phyloP scores from a whole-genome alignment of 1,284 basidiomycete genomes.

The Mycena citricolor region DNA sequence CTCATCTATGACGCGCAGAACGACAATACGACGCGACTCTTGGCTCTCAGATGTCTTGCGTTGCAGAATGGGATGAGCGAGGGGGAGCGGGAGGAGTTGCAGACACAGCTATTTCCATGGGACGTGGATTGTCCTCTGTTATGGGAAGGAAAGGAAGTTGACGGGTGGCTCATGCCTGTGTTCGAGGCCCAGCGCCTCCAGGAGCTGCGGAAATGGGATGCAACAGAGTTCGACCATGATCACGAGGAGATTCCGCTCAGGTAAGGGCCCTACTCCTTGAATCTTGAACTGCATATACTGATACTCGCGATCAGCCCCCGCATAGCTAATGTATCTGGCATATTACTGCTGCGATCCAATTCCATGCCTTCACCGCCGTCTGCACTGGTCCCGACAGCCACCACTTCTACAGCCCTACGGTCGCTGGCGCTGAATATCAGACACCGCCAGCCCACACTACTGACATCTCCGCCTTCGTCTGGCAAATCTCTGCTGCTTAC shows the following conservation, averaged over 20 bases:
- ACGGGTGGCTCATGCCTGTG: slow-evolving; percentile 80
- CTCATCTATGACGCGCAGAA: slow-evolving; percentile 59
- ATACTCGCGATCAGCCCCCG: too few species aligned
- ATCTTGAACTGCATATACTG: too few species aligned
- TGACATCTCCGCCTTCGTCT: slow-evolving; percentile 87
- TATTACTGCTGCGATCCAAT: slow-evolving; percentile 55
- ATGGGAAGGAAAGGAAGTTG: slow-evolving; percentile 49
- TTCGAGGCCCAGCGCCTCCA: slow-evolving; percentile 64
- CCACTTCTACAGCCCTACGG: slow-evolving; percentile 60
- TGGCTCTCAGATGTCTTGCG: slow-evolving; percentile 78
- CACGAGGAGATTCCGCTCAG: slow-evolving; percentile 54
- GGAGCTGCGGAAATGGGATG: slow-evolving; percentile 51
- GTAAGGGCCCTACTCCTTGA: too few species aligned
- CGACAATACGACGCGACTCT: slow-evolving; percentile 62
- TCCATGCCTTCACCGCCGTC: slow-evolving; percentile 26
- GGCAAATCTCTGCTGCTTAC: slow-evolving; percentile 87
- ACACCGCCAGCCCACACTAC: slow-evolving; percentile 73
- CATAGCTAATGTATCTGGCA: slow-evolving; percentile 60
- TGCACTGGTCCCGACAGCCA: slow-evolving; percentile 65
- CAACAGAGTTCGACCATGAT: slow-evolving; percentile 43
- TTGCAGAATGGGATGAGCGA: slow-evolving; percentile 78
- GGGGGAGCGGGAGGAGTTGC: slow-evolving; percentile 64
- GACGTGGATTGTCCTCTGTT: slow-evolving; percentile 58
- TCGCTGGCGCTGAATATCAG: slow-evolving; percentile 67
- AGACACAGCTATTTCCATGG: slow-evolving; percentile 53